These are phyloP conservation scores for Maudiozyma serrabonitensis DNA, from an alignment of 805 yeast species.

Conservation along the genomic window DNA sequence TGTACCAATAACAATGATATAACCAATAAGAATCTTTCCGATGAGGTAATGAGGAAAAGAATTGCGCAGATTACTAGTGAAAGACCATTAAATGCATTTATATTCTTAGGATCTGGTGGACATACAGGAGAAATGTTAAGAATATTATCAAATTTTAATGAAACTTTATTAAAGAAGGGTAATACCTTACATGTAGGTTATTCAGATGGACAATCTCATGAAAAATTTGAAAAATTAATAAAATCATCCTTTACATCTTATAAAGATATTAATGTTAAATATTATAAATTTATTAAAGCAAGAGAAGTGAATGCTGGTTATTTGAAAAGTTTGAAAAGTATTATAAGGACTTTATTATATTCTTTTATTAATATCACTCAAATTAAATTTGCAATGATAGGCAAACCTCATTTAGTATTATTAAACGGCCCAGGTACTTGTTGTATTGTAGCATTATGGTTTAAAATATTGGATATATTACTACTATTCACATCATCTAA, in stretches of 20 bases:
- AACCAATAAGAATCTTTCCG: background rate
- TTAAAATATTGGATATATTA: conserved; percentile 19
- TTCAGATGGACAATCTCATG: conserved; percentile 18
- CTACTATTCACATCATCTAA: conserved; percentile 38
- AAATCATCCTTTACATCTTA: conserved; percentile 2
- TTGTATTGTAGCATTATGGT: conserved; percentile 24
- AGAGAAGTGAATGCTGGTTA: conserved; percentile 33
- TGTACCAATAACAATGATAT: background rate
- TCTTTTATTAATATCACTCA: conserved; percentile 13
- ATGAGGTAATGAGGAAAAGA: background rate
- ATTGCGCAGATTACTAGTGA: background rate
- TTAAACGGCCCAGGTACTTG: conserved; percentile 34
- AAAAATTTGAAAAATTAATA: conserved; percentile 33
- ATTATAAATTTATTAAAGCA: conserved; percentile 24
- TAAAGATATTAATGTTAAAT: conserved; percentile 9
- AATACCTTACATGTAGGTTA: conserved; percentile 32
- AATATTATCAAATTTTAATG: conserved; percentile 36
- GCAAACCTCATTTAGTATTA: conserved; percentile 24
- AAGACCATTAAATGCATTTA: conserved; percentile 33
- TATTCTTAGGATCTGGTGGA: conserved; percentile 90
- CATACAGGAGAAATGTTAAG: conserved; percentile 95
- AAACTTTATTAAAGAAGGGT: conserved; percentile 37
- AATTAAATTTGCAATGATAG: conserved; percentile 13
- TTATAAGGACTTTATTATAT: conserved; percentile 25
- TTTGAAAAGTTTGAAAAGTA: conserved; percentile 25